Evolutionary conservation across 78 protist species (phyloP).

Genomic region (Tieghemostelium lacteum): DNA sequence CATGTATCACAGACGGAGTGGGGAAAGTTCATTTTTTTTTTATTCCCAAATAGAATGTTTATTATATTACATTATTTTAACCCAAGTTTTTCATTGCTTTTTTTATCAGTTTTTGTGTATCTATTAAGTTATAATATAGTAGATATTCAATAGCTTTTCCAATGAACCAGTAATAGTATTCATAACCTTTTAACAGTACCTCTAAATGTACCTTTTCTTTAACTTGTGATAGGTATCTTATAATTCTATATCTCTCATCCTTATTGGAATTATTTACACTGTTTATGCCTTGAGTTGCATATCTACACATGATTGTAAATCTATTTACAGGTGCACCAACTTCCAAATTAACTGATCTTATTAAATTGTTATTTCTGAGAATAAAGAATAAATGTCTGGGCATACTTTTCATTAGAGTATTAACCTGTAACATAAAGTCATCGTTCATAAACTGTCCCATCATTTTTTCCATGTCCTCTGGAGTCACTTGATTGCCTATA

Average conservation of each 20-base stretch:
- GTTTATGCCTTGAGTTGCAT: slow-evolving; percentile 14
- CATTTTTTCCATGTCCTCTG: slow-evolving; percentile 12
- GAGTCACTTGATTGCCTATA: not conserved
- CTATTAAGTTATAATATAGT: not conserved
- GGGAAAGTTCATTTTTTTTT: too few relatives aligned
- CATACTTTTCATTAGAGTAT: slow-evolving; percentile 36
- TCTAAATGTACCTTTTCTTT: slow-evolving; percentile 18
- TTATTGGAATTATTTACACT: not conserved
- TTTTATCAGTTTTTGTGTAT: slow-evolving; percentile 10
- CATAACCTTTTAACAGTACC: slow-evolving; percentile 17
- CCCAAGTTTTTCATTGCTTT: slow-evolving; percentile 7
- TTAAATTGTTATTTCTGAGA: slow-evolving; percentile 24
- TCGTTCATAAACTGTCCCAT: not conserved
- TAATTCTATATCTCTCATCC: not conserved
- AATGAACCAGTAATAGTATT: not conserved
- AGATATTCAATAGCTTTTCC: not conserved
- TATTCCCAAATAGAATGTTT: too few relatives aligned
- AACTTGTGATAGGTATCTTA: slow-evolving; percentile 4
- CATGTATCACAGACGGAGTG: too few relatives aligned
- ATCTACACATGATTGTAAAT: slow-evolving; percentile 18
- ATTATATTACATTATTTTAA: too few relatives aligned
- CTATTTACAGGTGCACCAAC: slow-evolving; percentile 15
- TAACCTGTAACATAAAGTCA: slow-evolving; percentile 4
- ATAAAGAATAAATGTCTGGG: slow-evolving; percentile 49
- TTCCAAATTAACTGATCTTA: slow-evolving; percentile 28